Conservation (phyloP, 257 asterid species). For the Solanum paucissectum region DNA sequence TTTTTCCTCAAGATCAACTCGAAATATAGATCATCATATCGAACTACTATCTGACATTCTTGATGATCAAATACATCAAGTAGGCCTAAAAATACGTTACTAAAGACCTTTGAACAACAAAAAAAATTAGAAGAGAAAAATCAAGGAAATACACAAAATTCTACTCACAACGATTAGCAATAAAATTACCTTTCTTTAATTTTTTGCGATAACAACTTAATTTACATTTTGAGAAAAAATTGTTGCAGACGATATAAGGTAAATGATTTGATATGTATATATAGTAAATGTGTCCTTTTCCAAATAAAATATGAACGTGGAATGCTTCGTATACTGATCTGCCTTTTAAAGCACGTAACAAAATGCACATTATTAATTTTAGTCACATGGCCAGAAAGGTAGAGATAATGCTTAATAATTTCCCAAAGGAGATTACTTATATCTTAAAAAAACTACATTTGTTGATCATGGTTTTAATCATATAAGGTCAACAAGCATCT, state of each 20-base stretch:
- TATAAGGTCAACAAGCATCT: neutral
- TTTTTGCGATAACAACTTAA: neutral
- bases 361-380: neutral
- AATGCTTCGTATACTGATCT: neutral
- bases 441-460: neutral
- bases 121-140: neutral
- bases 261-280: neutral
- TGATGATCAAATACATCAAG: neutral
- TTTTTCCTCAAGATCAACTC: neutral
- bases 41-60: neutral
- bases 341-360: neutral
- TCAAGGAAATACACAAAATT: neutral
- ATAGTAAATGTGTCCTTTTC: neutral
- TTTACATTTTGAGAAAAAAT: neutral
- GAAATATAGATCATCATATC: neutral
- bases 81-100: neutral
- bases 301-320: neutral
- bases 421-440: neutral
- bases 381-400: neutral
- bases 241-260: neutral
- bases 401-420: neutral
- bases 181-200: neutral
- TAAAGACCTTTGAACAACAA: fast-evolving
- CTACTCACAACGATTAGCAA: neutral
- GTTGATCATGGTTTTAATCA: neutral